A percentile compares a stretch with the other conserved stretches of the same genome.
Conservation (phyloP, 345 rosid species). For the Barbarea vulgaris region DNA sequence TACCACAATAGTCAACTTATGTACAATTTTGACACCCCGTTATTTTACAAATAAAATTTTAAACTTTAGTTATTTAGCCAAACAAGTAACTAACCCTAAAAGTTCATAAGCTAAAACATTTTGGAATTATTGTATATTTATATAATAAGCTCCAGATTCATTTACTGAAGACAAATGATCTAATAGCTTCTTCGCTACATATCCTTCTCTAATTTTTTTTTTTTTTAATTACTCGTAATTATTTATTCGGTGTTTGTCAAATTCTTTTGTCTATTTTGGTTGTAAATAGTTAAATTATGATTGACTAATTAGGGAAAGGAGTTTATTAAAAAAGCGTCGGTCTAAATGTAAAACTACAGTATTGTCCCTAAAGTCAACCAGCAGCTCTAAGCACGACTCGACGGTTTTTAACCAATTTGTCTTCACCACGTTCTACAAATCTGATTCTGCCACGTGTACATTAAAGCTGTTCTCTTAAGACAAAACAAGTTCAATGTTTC, state of each 20-base stretch:
- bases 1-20: background rate
- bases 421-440: constrained; percentile 34
- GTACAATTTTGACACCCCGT: background rate
- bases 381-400: constrained; percentile 35
- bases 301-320: constrained; percentile 14
- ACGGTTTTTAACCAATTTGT: constrained; percentile 21
- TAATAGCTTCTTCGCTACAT: background rate
- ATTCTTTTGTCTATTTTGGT: constrained; percentile 10
- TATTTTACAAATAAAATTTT: too few species aligned
- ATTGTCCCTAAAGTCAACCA: constrained; percentile 29
- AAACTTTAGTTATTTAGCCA: background rate
- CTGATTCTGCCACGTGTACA: background rate
- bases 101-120: background rate
- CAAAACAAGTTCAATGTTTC: background rate
- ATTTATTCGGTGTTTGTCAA: background rate
- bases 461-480: constrained; percentile 3
- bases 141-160: background rate
- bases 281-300: background rate
- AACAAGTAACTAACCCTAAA: background rate
- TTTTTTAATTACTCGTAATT: background rate
- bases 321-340: constrained; percentile 27
- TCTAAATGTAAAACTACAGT: background rate
- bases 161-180: constrained; percentile 5
- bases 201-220: background rate
- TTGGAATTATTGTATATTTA: background rate